Base-by-base conservation (phyloP, 129 eudicot genomes). In the Flaveria sonorensis region DNA sequence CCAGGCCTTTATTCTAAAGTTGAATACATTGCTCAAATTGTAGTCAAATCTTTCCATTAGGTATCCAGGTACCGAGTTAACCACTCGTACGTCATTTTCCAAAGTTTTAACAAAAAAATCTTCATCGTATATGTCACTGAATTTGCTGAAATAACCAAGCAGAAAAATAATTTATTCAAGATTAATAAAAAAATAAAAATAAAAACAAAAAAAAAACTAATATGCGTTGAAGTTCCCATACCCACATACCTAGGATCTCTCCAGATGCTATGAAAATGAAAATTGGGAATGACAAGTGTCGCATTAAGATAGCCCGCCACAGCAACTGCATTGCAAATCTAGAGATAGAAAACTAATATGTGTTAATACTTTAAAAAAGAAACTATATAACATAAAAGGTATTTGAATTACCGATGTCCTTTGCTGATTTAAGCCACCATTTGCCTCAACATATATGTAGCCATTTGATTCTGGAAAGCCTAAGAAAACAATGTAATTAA, bases 231-330 rank as follows among this genome's bases (percentile, higher is more conserved):
- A 53, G 67, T 40, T 68, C 46, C 32, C 40, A 28, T 60, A 76
- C 42, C 11, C 14, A 77, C 88, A 40, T 69, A 93, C 98, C 98
- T 94, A 21, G 96, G 97, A 81, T 94, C 98, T 72, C 96, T 89
- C 98, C 98, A 94, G 40, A 94, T 94, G 84, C 98, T 94, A 85
- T 94, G 98, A 65, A 70, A 94, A 81, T 91, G 98, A 85, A 94
- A 91, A 83, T 94, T 85, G 12, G 98, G 98, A 71, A 94, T 87
- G 60, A 94, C 88, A 66, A 94, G 96, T 50, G 98, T 94, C n/a
- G 98, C 98, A 71, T 94, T 94, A 72, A 94, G 98, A 89, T 91
- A 94, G 13, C 96, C 97, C n/a, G 98, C 98, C 78, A 94, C 98
- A 76, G 98, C 96, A 79, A 94, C 98, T 39, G 98, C 98, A 73